Evolutionary conservation across 371 early-diverging fungal genomes (phyloP), one percentile per base, ranked within the genome.

Genomic region (Mucor circinelloides): DNA sequence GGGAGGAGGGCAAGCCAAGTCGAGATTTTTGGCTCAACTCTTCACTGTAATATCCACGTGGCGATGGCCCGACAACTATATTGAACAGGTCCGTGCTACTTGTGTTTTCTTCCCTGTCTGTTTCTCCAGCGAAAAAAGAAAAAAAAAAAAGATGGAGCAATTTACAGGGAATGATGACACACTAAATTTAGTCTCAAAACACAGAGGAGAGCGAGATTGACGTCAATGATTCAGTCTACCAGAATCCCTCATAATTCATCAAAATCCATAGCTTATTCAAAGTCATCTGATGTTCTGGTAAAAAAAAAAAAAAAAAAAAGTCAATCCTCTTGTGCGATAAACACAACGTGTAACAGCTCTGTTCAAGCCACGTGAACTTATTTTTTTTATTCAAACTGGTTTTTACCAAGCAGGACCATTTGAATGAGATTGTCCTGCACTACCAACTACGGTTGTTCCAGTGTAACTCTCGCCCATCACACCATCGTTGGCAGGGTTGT

Each of bases 401-500:
- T 23, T 58, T 31, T 66, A 36, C 58, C 66, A 59, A 66, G 38
- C 60, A 50, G 58, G 72, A 60, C 21, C 25, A 46, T 38, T 32
- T 34, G 36, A 36, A 36, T 34, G n/a, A 19, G 48, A 23, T 48
- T 19, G 48, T 15, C n/a, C 31, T 57, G 57, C 34, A 27, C 10
- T 28, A 46, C 19, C 21, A 46, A 31, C 48, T 17, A 31, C 36
- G 0, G 19, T 32, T 19, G 34, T 38, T 36, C 69, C 69, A 48
- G 58, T 71, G 48, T 71, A 78, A 46, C 79, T 78, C 19, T 78
- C 79, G 30, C 71, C 73, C 75, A 80, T 76, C n/a, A 77, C 74
- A 52, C 75, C 77, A 52, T 80, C 77, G 9, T 48, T 48, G 23
- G 48, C 48, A 21, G 80, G 75, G 56, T 80, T 77, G 61, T 70